phyloP scores from a whole-genome alignment of 2,329 filamentous ascomycete species.

The Bipolaris zeicola region DNA sequence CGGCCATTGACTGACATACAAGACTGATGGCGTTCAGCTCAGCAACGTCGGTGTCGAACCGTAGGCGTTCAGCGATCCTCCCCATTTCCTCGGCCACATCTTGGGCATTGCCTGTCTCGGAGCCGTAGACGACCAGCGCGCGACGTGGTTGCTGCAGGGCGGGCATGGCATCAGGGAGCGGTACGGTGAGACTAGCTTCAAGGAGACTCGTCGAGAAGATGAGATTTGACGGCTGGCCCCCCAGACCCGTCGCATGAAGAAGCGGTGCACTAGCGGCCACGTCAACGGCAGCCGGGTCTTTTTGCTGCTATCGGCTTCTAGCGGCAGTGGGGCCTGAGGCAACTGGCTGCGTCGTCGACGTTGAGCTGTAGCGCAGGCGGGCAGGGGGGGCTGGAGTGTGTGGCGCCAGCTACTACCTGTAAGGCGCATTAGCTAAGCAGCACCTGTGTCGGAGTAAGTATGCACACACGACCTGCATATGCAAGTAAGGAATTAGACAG shows the following conservation, averaged over 20 bases:
- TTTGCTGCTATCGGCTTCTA: constrained; percentile 25
- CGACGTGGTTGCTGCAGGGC: constrained; percentile 39
- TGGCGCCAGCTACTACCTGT: constrained; percentile 1
- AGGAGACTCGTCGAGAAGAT: constrained; percentile 11
- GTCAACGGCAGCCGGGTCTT: constrained; percentile 34
- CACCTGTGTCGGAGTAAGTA: too few species aligned
- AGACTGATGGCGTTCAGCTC: constrained; percentile 78
- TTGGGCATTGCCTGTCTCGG: constrained; percentile 92
- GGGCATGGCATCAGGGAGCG: constrained; percentile 7
- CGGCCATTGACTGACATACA: constrained; percentile 58
- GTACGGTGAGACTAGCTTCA: constrained; percentile 29
- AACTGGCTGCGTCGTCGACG: background rate
- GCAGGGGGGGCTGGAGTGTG: background rate
- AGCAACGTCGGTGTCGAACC: constrained; percentile 74
- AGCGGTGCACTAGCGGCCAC: constrained; percentile 38
- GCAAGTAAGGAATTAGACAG: background rate
- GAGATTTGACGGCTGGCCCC: constrained; percentile 25
- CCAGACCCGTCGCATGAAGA: constrained; percentile 21
- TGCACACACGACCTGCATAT: background rate
- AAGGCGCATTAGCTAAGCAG: constrained; percentile 1
- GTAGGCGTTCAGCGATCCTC: constrained; percentile 73
- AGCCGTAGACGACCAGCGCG: constrained; percentile 83
- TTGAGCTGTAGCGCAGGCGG: constrained; percentile 7
- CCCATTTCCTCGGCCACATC: constrained; percentile 88
- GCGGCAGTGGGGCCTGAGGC: constrained; percentile 21